phyloP scores from a whole-genome alignment of 768 basidiomycete genomes.

The Collybia nuda region DNA sequence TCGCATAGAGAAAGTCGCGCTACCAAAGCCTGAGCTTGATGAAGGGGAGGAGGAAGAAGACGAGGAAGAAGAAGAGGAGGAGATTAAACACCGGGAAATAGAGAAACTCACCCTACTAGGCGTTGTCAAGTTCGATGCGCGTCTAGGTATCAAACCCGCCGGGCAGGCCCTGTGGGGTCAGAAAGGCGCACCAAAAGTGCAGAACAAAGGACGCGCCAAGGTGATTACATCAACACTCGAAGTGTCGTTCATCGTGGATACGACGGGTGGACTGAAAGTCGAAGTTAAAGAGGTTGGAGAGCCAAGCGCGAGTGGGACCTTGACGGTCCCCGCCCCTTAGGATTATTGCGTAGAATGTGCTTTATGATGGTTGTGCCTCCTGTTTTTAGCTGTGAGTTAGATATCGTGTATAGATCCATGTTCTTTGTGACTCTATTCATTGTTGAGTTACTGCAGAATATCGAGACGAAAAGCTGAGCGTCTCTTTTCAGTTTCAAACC shows the following conservation, averaged over 20 bases:
- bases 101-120: conserved; percentile 55
- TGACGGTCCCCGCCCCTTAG: no score
- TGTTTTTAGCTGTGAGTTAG: no score
- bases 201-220: conserved; percentile 34
- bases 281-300: conserved; percentile 36
- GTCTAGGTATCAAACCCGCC: conserved; percentile 37
- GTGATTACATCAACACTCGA: conserved; percentile 49
- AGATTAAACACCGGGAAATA: conserved; percentile 62
- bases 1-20: conserved; percentile 56
- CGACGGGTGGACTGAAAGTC: conserved; percentile 37
- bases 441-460: no score
- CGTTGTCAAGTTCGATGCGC: conserved; percentile 38
- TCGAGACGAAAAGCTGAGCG: no score
- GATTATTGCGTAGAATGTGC: no score
- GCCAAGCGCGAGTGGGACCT: conserved; percentile 17
- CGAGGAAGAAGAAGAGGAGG: conserved; percentile 59
- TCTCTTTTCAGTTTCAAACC: no score
- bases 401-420: no score
- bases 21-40: conserved; percentile 43
- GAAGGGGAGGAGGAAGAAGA: conserved; percentile 56
- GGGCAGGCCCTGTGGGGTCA: no score
- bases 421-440: no score
- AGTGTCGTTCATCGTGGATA: conserved; percentile 35
- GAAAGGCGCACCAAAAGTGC: conserved; percentile 26
- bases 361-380: no score